A percentile compares a stretch with the other conserved stretches of the same genome.
Evolutionary conservation across 768 basidiomycete species (phyloP).

Genomic region (Tubosaeta sp.): DNA sequence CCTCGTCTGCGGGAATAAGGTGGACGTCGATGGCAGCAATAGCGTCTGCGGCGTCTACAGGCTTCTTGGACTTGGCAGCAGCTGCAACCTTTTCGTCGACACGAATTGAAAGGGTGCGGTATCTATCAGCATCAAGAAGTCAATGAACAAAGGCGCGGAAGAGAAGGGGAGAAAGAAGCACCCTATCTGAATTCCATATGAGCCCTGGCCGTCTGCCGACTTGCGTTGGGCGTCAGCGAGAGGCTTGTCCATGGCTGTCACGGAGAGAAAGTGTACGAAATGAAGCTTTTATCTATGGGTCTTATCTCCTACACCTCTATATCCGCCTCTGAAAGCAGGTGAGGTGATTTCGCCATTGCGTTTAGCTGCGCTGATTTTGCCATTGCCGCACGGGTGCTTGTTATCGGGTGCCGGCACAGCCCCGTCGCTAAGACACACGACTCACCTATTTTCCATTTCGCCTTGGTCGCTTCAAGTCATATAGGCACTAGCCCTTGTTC

Average conservation of each 20-base stretch:
- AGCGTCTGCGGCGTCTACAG: conserved; percentile 33
- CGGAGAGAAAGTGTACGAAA: background rate
- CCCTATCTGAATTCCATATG: conserved; percentile 33
- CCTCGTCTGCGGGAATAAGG: conserved; percentile 36
- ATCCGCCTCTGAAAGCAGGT: background rate
- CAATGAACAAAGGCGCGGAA: background rate
- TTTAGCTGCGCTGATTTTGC: conserved; percentile 26
- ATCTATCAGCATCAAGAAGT: conserved; percentile 18
- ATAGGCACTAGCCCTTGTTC: background rate
- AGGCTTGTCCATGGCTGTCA: conserved; percentile 19
- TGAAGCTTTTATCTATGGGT: conserved; percentile 11
- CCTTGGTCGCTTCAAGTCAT: background rate
- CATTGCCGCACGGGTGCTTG: conserved; percentile 7
- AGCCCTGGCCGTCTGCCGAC: conserved; percentile 15
- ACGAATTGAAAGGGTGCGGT: conserved; percentile 45
- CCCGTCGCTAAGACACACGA: background rate
- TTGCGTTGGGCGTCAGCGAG: conserved; percentile 8
- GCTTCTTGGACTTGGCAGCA: conserved; percentile 14
- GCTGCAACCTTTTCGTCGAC: conserved; percentile 30
- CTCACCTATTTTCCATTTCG: background rate
- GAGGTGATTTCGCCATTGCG: conserved; percentile 27
- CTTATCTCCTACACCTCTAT: conserved; percentile 8
- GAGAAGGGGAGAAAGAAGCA: background rate
- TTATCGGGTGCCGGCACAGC: background rate
- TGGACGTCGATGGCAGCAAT: conserved; percentile 49